Evolutionary conservation across 805 yeast genomes (phyloP), one percentile per base, ranked within the genome.

Genomic region (Debaryomyces tyrocola): DNA sequence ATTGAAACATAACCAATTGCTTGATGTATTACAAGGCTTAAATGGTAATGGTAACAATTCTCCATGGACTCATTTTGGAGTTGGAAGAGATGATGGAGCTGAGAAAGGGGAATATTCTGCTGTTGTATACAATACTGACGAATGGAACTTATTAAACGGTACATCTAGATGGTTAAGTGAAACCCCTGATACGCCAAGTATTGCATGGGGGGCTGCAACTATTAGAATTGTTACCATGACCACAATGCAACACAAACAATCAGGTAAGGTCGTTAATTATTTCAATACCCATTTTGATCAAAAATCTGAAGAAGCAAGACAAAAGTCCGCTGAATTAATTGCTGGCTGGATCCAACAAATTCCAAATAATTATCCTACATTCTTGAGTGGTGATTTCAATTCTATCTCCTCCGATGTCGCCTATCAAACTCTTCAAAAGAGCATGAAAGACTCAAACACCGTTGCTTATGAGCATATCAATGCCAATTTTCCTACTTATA

Each of bases 331-430:
- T 5, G 69, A 74, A 37, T 49, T 78, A 48, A 70, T 76, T 37
- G 64, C 61, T 24, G 68, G 73, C 20, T 73, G 70, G 53, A 76
- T 71, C 43, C 55, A 58, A 1, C 59, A 56, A 20, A 57, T 55
- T 8, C 65, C 63, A 9, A 60, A 63, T 20, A 51, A 53, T 21
- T 66, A 64, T 17, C 70, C 75, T 2, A 69, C 74, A 2, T 63
- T 79, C 41, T 62, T 82, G n/a, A 63, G 72, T 12, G 86, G 86
- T 2, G 85, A 81, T 56, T 77, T 83, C 63, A 83, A 83, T 55
- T 73, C 83, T 1, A 35, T 42, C 15, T 28, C 44, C 4, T 34
- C 50, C 2, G 60, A 54, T 27, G 40, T 47, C 20, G 53, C 60
- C 12, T 60, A 59, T 33, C 65, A 70, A 43, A 73, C 77, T 0